Evolutionary conservation across 2,329 filamentous ascomycete species (phyloP).

Genomic region (Ophiostoma sp.): DNA sequence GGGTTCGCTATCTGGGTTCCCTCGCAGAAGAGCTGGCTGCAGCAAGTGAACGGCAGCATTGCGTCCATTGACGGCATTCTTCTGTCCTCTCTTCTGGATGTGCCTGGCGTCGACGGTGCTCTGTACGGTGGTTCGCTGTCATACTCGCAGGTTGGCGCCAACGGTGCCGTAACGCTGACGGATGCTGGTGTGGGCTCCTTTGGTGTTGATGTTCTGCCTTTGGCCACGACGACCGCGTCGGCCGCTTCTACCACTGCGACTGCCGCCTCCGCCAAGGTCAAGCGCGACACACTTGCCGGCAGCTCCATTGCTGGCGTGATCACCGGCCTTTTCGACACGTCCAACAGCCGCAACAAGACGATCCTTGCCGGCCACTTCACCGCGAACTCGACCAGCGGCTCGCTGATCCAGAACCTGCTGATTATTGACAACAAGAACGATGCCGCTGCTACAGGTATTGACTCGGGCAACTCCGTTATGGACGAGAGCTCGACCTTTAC

Average conservation of each 20-base stretch:
- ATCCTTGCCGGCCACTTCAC: slow-evolving; percentile 84
- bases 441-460: slow-evolving; percentile 63
- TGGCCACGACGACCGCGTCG: slow-evolving; percentile 26
- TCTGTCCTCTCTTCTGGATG: slow-evolving; percentile 60
- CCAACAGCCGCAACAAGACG: slow-evolving; percentile 67
- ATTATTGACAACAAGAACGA: slow-evolving; percentile 73
- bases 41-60: slow-evolving; percentile 62
- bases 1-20: slow-evolving; percentile 93
- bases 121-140: slow-evolving; percentile 80
- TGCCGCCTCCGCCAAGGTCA: slow-evolving; percentile 36
- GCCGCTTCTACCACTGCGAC: slow-evolving; percentile 33
- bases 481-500: slow-evolving; percentile 68
- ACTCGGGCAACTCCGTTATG: slow-evolving; percentile 55
- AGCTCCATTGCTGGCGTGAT: slow-evolving; percentile 60
- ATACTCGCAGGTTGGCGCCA: slow-evolving; percentile 66
- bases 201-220: slow-evolving; percentile 50
- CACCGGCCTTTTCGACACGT: slow-evolving; percentile 68
- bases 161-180: slow-evolving; percentile 64
- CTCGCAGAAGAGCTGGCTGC: slow-evolving; percentile 78
- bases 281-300: slow-evolving; percentile 41
- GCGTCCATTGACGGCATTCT: slow-evolving; percentile 68
- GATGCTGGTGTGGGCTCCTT: slow-evolving; percentile 49
- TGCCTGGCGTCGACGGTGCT: slow-evolving; percentile 52
- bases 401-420: slow-evolving; percentile 69
- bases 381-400: slow-evolving; percentile 61